Evolutionary conservation across 2,329 filamentous ascomycete genomes (phyloP).

Genomic region (Fusarium sp.): DNA sequence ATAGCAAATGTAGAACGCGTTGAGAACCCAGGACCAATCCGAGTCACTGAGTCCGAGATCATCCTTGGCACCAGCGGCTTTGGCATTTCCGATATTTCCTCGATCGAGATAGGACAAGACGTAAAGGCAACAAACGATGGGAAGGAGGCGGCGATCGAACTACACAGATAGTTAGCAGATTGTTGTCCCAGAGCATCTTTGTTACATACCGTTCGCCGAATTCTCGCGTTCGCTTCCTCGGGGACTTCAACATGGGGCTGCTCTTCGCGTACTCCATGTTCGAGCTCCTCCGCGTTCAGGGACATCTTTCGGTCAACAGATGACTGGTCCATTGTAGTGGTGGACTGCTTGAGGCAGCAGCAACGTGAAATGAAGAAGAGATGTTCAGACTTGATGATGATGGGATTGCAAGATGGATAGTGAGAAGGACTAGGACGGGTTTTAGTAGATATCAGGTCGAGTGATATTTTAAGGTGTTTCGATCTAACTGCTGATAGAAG

Average conservation of each 20-base stretch:
- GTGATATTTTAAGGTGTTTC: neutral
- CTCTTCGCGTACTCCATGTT: constrained; percentile 8
- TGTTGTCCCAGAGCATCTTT: neutral
- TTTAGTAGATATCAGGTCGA: neutral
- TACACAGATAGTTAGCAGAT: neutral
- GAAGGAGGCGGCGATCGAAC: constrained; percentile 24
- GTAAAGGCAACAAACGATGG: constrained; percentile 25
- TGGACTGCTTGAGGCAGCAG: neutral
- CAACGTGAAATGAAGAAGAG: neutral
- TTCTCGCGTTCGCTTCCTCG: constrained; percentile 4
- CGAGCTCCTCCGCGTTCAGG: constrained; percentile 13
- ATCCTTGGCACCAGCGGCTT: constrained; percentile 22
- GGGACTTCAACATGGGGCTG: neutral
- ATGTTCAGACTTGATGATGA: neutral
- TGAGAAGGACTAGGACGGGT: neutral
- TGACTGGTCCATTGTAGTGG: constrained; percentile 1
- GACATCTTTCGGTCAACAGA: constrained; percentile 12
- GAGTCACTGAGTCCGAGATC: constrained; percentile 9
- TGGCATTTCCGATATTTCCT: constrained; percentile 27
- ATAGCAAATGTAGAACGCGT: constrained; percentile 27
- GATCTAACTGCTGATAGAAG: neutral
- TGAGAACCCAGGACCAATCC: constrained; percentile 27
- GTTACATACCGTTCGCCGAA: neutral
- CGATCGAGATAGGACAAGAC: constrained; percentile 29
- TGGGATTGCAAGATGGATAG: neutral